Conservation (phyloP, 768 basidiomycete genomes). For the Trametopsis cervina region DNA sequence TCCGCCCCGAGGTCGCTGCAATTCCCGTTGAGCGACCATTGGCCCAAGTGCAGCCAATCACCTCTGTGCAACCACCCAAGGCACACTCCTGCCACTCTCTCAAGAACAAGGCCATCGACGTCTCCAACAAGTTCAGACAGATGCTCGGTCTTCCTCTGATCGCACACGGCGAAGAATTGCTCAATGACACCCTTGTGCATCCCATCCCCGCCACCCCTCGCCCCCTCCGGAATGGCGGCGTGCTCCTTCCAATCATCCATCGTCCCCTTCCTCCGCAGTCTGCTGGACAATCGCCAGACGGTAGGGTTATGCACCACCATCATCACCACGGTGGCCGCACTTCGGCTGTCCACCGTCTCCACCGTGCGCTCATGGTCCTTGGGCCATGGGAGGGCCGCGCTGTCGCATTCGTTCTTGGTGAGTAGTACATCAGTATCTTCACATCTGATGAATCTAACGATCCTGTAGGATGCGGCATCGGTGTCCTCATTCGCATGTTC, state of each 20-base stretch:
- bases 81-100: slow-evolving; percentile 8
- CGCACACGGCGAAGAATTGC: background rate
- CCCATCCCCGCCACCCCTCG: background rate
- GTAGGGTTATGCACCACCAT: slow-evolving; percentile 8
- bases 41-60: no score
- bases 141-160: slow-evolving; percentile 10
- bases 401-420: slow-evolving; percentile 78
- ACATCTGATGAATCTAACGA: background rate
- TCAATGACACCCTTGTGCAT: background rate
- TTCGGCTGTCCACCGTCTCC: slow-evolving; percentile 54
- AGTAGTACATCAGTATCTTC: slow-evolving; percentile 20
- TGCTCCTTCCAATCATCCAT: slow-evolving; percentile 16
- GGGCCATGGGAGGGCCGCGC: slow-evolving; percentile 81
- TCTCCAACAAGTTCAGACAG: slow-evolving; percentile 11
- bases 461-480: slow-evolving; percentile 68
- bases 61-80: no score
- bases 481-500: slow-evolving; percentile 75
- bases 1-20: slow-evolving; percentile 11
- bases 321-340: slow-evolving; percentile 16
- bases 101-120: slow-evolving; percentile 8
- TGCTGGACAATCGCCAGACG: slow-evolving; percentile 24
- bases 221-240: slow-evolving; percentile 4
- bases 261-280: slow-evolving; percentile 2
- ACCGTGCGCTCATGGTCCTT: slow-evolving; percentile 58
- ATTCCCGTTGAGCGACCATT: no score